A percentile compares a stretch with the other conserved stretches of the same genome.
Conservation (phyloP, 192 early-diverging fungal genomes). For the Jimgerdemannia lactiflua region DNA sequence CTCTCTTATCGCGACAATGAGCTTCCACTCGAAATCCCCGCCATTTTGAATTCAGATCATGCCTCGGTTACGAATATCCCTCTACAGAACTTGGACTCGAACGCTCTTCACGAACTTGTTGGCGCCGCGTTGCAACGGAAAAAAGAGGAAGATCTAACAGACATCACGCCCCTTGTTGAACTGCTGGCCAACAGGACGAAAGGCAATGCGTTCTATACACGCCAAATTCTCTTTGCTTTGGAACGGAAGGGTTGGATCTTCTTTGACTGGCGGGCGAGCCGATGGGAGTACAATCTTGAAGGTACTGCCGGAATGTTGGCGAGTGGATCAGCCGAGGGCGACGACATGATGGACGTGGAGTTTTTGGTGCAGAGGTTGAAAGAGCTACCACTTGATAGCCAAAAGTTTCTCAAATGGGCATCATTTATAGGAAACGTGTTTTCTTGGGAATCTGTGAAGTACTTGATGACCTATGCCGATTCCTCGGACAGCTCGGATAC, state of each 20-base stretch:
- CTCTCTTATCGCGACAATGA: slow-evolving; percentile 21
- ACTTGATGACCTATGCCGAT: slow-evolving; percentile 18
- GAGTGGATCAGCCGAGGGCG: background rate
- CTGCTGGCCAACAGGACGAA: slow-evolving; percentile 14
- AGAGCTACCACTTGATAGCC: slow-evolving; percentile 24
- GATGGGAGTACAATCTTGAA: slow-evolving; percentile 31
- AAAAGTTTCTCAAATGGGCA: slow-evolving; percentile 29
- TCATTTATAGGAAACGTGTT: slow-evolving; percentile 31
- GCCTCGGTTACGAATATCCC: slow-evolving; percentile 15
- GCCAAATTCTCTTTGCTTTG: slow-evolving; percentile 19
- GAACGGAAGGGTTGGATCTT: slow-evolving; percentile 25
- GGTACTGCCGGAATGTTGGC: slow-evolving; percentile 11
- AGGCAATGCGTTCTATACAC: slow-evolving; percentile 30
- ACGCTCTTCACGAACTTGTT: slow-evolving; percentile 19
- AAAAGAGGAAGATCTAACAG: slow-evolving; percentile 10
- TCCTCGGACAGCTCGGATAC: slow-evolving; percentile 14
- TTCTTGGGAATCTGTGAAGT: slow-evolving; percentile 16
- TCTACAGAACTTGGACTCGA: slow-evolving; percentile 17
- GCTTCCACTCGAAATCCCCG: background rate
- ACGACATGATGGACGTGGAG: slow-evolving; percentile 15
- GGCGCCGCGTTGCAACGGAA: slow-evolving; percentile 18
- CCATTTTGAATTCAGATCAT: slow-evolving; percentile 10
- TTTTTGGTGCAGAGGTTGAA: slow-evolving; percentile 20
- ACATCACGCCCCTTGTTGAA: slow-evolving; percentile 24
- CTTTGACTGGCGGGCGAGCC: slow-evolving; percentile 24